These are phyloP conservation scores for Penicillium herquei DNA, from an alignment of 495 filamentous ascomycete species.

Conservation along the genomic window DNA sequence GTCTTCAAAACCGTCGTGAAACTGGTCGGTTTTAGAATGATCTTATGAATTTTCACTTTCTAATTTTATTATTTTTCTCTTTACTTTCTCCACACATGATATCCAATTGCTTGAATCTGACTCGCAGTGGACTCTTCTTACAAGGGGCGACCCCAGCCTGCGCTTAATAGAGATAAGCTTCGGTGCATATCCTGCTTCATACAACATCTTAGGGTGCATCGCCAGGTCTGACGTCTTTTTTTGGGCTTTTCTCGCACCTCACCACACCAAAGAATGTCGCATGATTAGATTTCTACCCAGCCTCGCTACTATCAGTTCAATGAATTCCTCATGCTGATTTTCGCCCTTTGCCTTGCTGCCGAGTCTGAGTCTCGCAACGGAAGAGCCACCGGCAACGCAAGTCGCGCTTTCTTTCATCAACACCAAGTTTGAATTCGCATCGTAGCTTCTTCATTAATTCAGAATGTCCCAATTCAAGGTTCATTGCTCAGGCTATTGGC, in stretches of 20 bases:
- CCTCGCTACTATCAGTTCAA: neutral
- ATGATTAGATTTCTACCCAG: neutral
- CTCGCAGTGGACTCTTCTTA: too few relatives aligned
- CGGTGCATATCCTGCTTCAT: too few relatives aligned
- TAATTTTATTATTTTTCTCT: neutral
- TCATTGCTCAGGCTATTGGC: neutral
- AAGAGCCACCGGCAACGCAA: too few relatives aligned
- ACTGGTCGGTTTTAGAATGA: conserved; percentile 37
- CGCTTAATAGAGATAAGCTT: too few relatives aligned
- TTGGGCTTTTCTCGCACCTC: neutral
- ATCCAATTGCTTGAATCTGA: too few relatives aligned
- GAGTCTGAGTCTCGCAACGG: too few relatives aligned
- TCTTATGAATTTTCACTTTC: conserved; percentile 6
- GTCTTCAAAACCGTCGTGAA: conserved; percentile 31
- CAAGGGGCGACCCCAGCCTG: too few relatives aligned
- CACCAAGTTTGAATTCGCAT: too few relatives aligned
- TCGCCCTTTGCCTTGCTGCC: too few relatives aligned
- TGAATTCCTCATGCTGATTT: too few relatives aligned
- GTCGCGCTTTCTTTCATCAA: too few relatives aligned
- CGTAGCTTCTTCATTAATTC: too few relatives aligned
- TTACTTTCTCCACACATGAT: neutral
- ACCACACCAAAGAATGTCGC: conserved; percentile 22
- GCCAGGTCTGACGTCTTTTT: neutral
- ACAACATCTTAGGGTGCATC: neutral
- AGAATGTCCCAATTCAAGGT: neutral